phyloP scores from a whole-genome alignment of 2,329 filamentous ascomycete species.

The Pseudogymnoascus sp. region DNA sequence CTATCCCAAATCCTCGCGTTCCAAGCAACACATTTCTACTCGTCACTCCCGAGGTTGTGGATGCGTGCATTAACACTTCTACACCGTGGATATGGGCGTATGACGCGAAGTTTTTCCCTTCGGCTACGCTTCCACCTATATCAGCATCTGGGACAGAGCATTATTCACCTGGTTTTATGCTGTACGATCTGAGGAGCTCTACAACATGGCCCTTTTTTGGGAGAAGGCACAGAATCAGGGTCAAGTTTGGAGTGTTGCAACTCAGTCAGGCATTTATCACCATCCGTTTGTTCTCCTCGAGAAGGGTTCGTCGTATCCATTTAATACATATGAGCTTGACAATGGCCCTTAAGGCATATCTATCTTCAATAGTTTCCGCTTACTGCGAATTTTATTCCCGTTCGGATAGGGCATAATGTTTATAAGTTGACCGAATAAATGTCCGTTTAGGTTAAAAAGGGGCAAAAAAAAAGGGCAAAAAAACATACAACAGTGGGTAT shows the following conservation, averaged over 20 bases:
- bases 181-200: not conserved
- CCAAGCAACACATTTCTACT: not conserved
- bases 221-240: constrained; percentile 10
- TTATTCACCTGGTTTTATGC: constrained; percentile 11
- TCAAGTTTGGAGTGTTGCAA: constrained; percentile 6
- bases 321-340: not conserved
- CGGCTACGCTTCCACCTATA: not conserved
- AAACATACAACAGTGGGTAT: too few relatives aligned
- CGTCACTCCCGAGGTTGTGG: not conserved
- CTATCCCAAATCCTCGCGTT: not conserved
- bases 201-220: constrained; percentile 9
- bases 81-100: not conserved
- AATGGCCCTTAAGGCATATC: not conserved
- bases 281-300: constrained; percentile 3
- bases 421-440: too few relatives aligned
- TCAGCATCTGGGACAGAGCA: not conserved
- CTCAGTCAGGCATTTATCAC: constrained; percentile 1
- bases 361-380: too few relatives aligned
- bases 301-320: not conserved
- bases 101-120: not conserved
- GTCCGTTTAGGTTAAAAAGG: too few relatives aligned
- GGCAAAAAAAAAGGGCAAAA: too few relatives aligned
- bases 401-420: too few relatives aligned
- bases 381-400: too few relatives aligned
- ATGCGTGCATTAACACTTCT: not conserved